Conservation (phyloP, 345 rosid genomes). For the Anastatica hierochuntica region DNA sequence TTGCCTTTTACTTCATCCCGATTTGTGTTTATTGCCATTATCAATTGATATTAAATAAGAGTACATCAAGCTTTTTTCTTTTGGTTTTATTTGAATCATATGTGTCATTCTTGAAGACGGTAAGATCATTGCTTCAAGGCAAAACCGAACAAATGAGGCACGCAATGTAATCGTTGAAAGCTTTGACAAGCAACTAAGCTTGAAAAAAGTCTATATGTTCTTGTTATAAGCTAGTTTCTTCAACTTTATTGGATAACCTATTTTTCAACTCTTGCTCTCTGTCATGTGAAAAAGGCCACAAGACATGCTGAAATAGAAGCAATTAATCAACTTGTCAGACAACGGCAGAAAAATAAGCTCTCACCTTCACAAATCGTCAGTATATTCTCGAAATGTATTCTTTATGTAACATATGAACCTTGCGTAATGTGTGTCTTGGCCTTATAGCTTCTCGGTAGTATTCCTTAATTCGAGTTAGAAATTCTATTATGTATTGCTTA, state of each 20-base stretch:
- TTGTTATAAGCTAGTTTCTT: no score
- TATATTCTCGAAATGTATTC: slow-evolving; percentile 45
- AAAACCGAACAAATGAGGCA: slow-evolving; percentile 54
- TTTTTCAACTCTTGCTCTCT: no score
- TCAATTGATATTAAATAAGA: no score
- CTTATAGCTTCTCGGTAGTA: slow-evolving; percentile 58
- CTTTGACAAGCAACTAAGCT: neutral
- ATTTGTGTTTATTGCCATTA: no score
- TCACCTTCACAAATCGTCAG: slow-evolving; percentile 47
- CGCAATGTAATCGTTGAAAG: slow-evolving; percentile 35
- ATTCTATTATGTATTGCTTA: neutral
- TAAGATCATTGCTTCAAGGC: slow-evolving; percentile 46
- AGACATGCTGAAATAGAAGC: slow-evolving; percentile 98
- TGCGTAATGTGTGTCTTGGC: slow-evolving; percentile 95
- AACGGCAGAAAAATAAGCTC: slow-evolving; percentile 53
- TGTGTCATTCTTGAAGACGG: slow-evolving; percentile 47
- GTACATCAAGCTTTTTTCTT: neutral
- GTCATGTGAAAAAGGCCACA: slow-evolving; percentile 39
- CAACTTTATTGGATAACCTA: no score
- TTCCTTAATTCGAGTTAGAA: neutral
- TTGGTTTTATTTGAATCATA: slow-evolving; percentile 20
- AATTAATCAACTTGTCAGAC: slow-evolving; percentile 52
- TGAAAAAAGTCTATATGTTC: no score
- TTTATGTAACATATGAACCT: slow-evolving; percentile 87
- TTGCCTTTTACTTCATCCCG: neutral